phyloP scores from a whole-genome alignment of 805 yeast genomes.

The Pichia occidentalis region DNA sequence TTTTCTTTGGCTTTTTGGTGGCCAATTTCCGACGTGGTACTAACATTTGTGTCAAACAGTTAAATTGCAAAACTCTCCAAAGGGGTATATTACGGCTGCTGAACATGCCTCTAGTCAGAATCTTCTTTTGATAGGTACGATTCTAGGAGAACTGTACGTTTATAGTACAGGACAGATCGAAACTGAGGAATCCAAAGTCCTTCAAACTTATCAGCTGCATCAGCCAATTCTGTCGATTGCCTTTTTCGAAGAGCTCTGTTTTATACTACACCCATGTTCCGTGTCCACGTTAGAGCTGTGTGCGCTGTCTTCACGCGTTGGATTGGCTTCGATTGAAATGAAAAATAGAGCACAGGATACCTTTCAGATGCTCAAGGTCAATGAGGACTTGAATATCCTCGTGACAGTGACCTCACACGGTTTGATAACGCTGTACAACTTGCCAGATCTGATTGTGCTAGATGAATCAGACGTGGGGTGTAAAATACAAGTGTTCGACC shows the following conservation, averaged over 20 bases:
- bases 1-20: too few species aligned
- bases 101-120: not conserved
- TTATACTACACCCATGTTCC: not conserved
- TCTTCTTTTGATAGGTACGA: not conserved
- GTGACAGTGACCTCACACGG: constrained; percentile 1
- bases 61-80: not conserved
- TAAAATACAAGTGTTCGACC: constrained; percentile 59
- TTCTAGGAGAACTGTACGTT: not conserved
- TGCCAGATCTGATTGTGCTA: constrained; percentile 18
- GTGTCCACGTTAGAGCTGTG: too few species aligned
- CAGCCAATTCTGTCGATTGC: not conserved
- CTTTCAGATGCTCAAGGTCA: constrained; percentile 1
- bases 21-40: too few species aligned
- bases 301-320: too few species aligned
- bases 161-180: too few species aligned
- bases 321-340: not conserved
- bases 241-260: not conserved
- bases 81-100: constrained; percentile 1
- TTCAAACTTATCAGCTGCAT: not conserved
- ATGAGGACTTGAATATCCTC: constrained; percentile 2
- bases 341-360: too few species aligned
- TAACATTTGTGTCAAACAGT: not conserved
- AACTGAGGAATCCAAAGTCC: too few species aligned
- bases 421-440: not conserved
- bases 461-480: constrained; percentile 15